phyloP scores from a whole-genome alignment of 83 land plant species.

The Picea abies region DNA sequence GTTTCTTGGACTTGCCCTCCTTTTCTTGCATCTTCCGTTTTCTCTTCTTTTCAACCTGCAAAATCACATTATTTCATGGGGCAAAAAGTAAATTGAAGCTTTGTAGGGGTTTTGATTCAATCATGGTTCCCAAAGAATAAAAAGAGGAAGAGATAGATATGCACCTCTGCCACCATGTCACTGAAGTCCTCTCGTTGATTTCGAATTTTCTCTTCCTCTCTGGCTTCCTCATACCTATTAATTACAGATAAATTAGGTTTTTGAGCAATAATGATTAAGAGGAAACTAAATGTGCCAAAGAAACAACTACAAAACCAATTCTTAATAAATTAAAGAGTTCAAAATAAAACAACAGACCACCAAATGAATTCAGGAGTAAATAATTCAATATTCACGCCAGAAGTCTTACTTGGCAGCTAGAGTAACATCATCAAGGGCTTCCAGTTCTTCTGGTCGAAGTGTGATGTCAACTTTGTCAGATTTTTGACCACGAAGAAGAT shows the following conservation, averaged over 20 bases:
- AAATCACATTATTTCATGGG: not conserved
- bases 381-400: not conserved
- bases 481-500: slow-evolving; percentile 88
- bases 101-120: not conserved
- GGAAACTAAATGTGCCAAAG: not conserved
- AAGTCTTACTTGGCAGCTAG: slow-evolving; percentile 87
- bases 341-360: not conserved
- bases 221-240: slow-evolving; percentile 91
- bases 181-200: slow-evolving; percentile 95
- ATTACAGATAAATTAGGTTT: not conserved
- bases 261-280: not conserved
- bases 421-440: slow-evolving; percentile 79
- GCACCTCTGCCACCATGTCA: slow-evolving; percentile 99
- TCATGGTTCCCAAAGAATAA: not conserved
- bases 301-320: not conserved
- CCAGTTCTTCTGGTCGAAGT: slow-evolving; percentile 92
- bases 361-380: not conserved
- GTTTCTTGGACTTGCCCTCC: slow-evolving; percentile 92
- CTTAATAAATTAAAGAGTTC: slow-evolving; percentile 3
- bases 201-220: slow-evolving; percentile 85
- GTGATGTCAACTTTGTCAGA: slow-evolving; percentile 97
- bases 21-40: slow-evolving; percentile 95
- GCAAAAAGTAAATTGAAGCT: not conserved
- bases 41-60: slow-evolving; percentile 90
- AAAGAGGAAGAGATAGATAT: not conserved